Evolutionary conservation across 2,329 filamentous ascomycete genomes (phyloP), one percentile per base, ranked within the genome.

Genomic region (Xylaria sp.): DNA sequence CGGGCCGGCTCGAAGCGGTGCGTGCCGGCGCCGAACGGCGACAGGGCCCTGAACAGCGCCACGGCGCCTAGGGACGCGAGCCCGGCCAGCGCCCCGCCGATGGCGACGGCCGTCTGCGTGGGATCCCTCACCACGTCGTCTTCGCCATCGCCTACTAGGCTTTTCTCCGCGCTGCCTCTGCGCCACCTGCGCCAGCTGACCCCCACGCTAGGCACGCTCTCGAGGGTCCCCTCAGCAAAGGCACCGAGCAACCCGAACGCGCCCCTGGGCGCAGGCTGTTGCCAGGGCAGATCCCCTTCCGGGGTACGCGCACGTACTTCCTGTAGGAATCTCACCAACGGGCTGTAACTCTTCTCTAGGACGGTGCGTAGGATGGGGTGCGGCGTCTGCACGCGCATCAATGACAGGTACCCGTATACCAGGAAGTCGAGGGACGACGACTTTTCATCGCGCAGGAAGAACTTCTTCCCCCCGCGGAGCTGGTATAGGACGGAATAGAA

Each of bases 341-440:
- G 54, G 6, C 63, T 56, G 44, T 62, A 65, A 11, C 66, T 65
- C 43, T 58, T 57, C 18, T 51, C 55, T 37, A 74, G 59, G 37
- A 62, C 62, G 2, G 52, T 61, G 6, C 61, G 63, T 1, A 81
- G 66, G 66, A 76, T 79, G 48, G 78, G 73, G 47, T 73, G 72
- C 2, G 78, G 79, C 2, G 80, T 77, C 11, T 72, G 66, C 7
- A 77, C 73, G 19, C 88, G 76, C 76, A 94, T 89, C 45, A 97
- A 74, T 1, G 85, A 81, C 34, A 97, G 76, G 69, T 95, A 96
- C 9, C 87, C 94, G 64, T 91, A 84, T 0, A 85, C 87, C 43
- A 97, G 71, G 68, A 90, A 96, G 71, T 97, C 92, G 20, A 95
- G 73, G 50, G 81, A 84, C 2, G 84, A 84, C 0, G 83, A 78